Evolutionary conservation across 768 basidiomycete genomes (phyloP).

Genomic region (Hortiboletus flavorubellus): DNA sequence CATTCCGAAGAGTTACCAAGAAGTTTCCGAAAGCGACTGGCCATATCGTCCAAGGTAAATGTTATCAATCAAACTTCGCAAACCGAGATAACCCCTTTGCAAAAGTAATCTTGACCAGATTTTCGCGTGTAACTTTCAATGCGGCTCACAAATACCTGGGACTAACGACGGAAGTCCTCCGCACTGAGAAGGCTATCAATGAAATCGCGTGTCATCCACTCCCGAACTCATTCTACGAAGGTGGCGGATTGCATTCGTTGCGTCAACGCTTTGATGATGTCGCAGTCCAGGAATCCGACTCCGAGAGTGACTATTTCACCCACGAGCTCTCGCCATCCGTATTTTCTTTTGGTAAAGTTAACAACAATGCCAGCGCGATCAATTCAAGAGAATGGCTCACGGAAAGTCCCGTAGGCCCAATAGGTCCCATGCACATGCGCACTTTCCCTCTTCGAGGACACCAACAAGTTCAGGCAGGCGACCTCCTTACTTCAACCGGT

Average conservation of each 20-base stretch:
- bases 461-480: constrained; percentile 70
- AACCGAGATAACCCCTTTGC: constrained; percentile 10
- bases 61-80: not conserved
- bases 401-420: constrained; percentile 22
- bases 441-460: constrained; percentile 34
- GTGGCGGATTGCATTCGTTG: constrained; percentile 84
- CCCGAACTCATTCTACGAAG: constrained; percentile 86
- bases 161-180: constrained; percentile 89
- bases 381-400: constrained; percentile 23
- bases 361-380: constrained; percentile 10
- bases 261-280: constrained; percentile 84
- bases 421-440: constrained; percentile 13
- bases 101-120: constrained; percentile 88
- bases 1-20: constrained; percentile 89
- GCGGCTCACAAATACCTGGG: constrained; percentile 97
- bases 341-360: constrained; percentile 21
- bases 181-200: constrained; percentile 96
- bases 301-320: constrained; percentile 58
- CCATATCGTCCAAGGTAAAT: constrained; percentile 86
- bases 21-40: constrained; percentile 97
- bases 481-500: constrained; percentile 60
- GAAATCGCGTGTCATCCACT: constrained; percentile 95
- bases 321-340: constrained; percentile 15
- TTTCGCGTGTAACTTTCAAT: constrained; percentile 95
- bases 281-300: constrained; percentile 41